Evolutionary conservation across 306 rosid species (phyloP), one percentile per base, ranked within the genome.

Genomic region (Cucurbita argyrosperma): DNA sequence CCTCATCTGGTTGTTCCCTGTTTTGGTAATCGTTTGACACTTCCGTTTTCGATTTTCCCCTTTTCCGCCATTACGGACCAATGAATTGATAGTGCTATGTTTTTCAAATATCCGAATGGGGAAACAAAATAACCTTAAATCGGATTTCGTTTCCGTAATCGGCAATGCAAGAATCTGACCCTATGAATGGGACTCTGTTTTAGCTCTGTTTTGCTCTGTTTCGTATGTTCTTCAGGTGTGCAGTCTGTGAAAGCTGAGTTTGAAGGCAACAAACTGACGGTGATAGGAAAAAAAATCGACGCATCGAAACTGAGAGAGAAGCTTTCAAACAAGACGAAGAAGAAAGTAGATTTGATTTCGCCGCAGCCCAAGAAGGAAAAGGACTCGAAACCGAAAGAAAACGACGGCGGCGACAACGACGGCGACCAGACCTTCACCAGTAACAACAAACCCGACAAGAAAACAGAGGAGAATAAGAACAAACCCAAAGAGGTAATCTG

Each of bases 261-360:
- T 8, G 84, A 58, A 0, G 71, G 81, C 56, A 88, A 85, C 77
- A 92, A 90, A 70, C 78, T 88, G 66, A 88, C 88, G 21, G 80
- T 91, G 21, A 58, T 73, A 63, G 92, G 92, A 0, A 83, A 77
- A 0, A 87, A 77, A 1, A 76, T 88, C 4, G 91, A 88, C 75
- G 88, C 96, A 3, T 16, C 72, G 1, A 86, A 82, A 19, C 78
- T 88, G 58, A 62, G 78, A 38, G 90, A 90, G 10, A 74, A 76
- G 37, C 82, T 92, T 0, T 69, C 85, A 2, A 18, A 38, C 42
- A 87, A 87, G 71, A 72, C 71, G 14, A 88, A 84, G 79, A 92
- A 86, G 85, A 85, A 85, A 56, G 96, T 88, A 8, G 90, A 90
- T 11, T 79, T 84, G 38, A 6, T 83, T 49, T 87, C 91, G 46